phyloP scores from a whole-genome alignment of 495 filamentous ascomycete genomes.

The Poronia punctata region DNA sequence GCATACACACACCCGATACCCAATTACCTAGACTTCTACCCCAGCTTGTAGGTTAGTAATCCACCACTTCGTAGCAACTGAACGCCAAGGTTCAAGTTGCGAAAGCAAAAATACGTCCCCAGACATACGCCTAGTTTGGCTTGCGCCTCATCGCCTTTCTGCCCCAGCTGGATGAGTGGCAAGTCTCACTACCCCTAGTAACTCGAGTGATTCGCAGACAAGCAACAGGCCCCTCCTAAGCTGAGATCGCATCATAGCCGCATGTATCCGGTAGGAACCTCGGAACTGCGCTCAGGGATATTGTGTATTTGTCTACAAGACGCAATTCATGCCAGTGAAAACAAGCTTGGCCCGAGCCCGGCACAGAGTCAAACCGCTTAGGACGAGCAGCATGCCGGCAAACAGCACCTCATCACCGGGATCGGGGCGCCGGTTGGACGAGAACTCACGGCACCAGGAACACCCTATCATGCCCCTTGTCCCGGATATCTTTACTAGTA shows the following conservation, averaged over 20 bases:
- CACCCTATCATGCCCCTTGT: slow-evolving; percentile 39
- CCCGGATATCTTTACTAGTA: slow-evolving; percentile 57
- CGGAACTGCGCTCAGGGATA: slow-evolving; percentile 1
- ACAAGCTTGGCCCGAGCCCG: slow-evolving; percentile 24
- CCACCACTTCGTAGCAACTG: too few species aligned
- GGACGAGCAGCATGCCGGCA: slow-evolving; percentile 2
- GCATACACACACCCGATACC: too few species aligned
- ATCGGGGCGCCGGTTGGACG: slow-evolving; percentile 1
- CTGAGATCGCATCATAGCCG: neutral
- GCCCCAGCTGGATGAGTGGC: too few species aligned
- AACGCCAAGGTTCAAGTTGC: too few species aligned
- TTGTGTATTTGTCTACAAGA: slow-evolving; percentile 6
- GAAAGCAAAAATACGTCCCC: too few species aligned
- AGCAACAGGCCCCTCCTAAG: too few species aligned
- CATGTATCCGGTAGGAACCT: slow-evolving; percentile 5
- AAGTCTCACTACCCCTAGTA: neutral
- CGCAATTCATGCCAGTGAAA: slow-evolving; percentile 28
- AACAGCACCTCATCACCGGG: neutral
- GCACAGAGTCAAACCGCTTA: slow-evolving; percentile 12
- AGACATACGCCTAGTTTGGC: too few species aligned
- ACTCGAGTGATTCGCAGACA: neutral
- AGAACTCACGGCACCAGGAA: slow-evolving; percentile 12
- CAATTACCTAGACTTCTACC: too few species aligned
- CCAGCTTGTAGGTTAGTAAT: too few species aligned
- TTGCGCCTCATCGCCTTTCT: too few species aligned